A percentile compares a stretch with the other conserved stretches of the same genome.
phyloP scores from a whole-genome alignment of 2,329 filamentous ascomycete species.

The Botrytis sinoallii region DNA sequence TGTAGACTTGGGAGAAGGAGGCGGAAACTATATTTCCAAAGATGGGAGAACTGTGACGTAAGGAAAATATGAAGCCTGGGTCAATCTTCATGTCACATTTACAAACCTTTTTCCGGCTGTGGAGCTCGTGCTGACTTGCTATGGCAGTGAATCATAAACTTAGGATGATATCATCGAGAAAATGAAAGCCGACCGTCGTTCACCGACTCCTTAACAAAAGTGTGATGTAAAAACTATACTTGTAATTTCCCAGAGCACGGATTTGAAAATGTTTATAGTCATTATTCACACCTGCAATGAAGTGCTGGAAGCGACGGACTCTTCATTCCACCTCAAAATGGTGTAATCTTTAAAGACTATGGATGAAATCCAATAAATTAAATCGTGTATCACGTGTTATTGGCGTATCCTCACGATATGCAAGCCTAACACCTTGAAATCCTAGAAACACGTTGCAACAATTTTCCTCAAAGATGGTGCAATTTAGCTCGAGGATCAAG shows the following conservation, averaged over 20 bases:
- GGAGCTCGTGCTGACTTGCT: too few species aligned
- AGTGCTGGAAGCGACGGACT: not conserved
- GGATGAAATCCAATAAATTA: not conserved
- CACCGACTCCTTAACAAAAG: not conserved
- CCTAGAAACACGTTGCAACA: not conserved
- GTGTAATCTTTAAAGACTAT: not conserved
- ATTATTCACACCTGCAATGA: not conserved
- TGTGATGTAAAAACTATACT: not conserved
- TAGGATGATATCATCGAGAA: not conserved
- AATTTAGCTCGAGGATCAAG: not conserved
- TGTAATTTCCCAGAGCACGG: not conserved
- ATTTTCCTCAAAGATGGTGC: not conserved
- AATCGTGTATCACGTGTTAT: not conserved
- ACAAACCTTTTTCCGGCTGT: not conserved
- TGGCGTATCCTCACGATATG: not conserved
- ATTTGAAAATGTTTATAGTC: too few species aligned
- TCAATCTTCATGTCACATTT: not conserved
- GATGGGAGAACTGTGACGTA: accelerated
- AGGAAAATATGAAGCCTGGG: not conserved
- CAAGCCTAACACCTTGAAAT: not conserved
- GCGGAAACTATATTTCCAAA: not conserved
- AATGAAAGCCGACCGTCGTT: not conserved
- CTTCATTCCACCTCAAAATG: not conserved
- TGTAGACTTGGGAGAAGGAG: not conserved
- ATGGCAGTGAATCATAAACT: not conserved